Evolutionary conservation across 1,139 yeast species (phyloP).

Genomic region (Diutina pseudorugosa): DNA sequence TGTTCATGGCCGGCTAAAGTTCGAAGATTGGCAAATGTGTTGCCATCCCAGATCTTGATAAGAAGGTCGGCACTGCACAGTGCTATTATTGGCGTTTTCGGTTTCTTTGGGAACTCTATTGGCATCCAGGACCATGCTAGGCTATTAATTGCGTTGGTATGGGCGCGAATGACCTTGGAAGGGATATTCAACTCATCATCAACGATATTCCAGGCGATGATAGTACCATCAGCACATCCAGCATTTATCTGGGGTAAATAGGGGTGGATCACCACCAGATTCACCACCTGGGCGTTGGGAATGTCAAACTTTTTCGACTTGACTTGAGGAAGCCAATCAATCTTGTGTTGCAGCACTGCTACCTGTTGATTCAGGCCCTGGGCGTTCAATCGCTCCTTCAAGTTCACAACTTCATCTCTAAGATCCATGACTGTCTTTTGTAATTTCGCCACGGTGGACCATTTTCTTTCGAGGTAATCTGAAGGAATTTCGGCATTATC

Average conservation of each 20-base stretch:
- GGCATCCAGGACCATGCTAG: slow-evolving; percentile 37
- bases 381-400: slow-evolving; percentile 19
- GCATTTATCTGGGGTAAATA: slow-evolving; percentile 50
- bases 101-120: neutral
- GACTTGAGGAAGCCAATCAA: slow-evolving; percentile 63
- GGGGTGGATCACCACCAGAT: slow-evolving; percentile 64
- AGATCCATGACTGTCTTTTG: slow-evolving; percentile 64
- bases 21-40: slow-evolving; percentile 40
- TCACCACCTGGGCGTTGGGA: slow-evolving; percentile 45
- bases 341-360: slow-evolving; percentile 20
- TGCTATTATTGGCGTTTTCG: slow-evolving; percentile 24
- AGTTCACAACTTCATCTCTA: slow-evolving; percentile 28
- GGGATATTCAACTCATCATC: slow-evolving; percentile 53
- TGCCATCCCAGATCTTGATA: slow-evolving; percentile 58
- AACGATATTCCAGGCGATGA: slow-evolving; percentile 59
- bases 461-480: slow-evolving; percentile 63
- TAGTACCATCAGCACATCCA: slow-evolving; percentile 65
- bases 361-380: slow-evolving; percentile 3
- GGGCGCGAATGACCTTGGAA: slow-evolving; percentile 59
- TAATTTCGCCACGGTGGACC: slow-evolving; percentile 76
- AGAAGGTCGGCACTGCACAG: slow-evolving; percentile 68
- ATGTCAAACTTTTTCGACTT: slow-evolving; percentile 39
- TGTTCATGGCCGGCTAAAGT: slow-evolving; percentile 87
- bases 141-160: slow-evolving; percentile 57
- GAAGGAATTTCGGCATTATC: slow-evolving; percentile 19